phyloP scores from a whole-genome alignment of 1,284 basidiomycete species.

The Naganishia albida region DNA sequence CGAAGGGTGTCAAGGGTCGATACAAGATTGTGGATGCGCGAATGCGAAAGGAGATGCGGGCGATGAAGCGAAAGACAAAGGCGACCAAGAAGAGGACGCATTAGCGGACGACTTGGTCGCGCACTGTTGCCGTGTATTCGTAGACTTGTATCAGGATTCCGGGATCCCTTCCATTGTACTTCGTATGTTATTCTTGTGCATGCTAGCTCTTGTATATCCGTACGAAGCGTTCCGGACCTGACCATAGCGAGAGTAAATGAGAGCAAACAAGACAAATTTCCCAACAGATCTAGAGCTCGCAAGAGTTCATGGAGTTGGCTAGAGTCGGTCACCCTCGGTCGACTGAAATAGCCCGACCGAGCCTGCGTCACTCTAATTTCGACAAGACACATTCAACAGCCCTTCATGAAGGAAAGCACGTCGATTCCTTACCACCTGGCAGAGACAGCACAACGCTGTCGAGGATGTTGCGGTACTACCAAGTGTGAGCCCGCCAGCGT shows the following conservation, averaged over 20 bases:
- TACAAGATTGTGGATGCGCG: slow-evolving; percentile 83
- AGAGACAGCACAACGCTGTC: neutral
- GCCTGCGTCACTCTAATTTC: neutral
- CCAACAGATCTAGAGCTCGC: too few relatives aligned
- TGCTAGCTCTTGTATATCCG: too few relatives aligned
- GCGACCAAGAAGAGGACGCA: slow-evolving; percentile 34
- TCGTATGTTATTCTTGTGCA: too few relatives aligned
- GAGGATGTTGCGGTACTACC: slow-evolving; percentile 25
- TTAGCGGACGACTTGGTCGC: slow-evolving; percentile 6
- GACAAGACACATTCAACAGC: neutral
- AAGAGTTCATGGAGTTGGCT: too few relatives aligned
- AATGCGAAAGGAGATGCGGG: slow-evolving; percentile 43
- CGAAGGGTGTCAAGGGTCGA: slow-evolving; percentile 91
- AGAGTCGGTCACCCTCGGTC: neutral
- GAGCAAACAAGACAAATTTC: too few relatives aligned
- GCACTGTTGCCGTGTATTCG: neutral
- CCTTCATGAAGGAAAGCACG: neutral
- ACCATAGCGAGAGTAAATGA: too few relatives aligned
- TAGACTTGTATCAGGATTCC: slow-evolving; percentile 1
- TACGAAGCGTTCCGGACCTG: too few relatives aligned
- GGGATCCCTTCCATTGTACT: slow-evolving; percentile 2
- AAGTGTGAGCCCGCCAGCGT: slow-evolving; percentile 25
- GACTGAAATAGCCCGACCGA: neutral
- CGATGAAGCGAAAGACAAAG: slow-evolving; percentile 34
- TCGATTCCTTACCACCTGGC: neutral